Base-by-base conservation (phyloP, 345 rosid genomes). In the Reutealis trisperma region DNA sequence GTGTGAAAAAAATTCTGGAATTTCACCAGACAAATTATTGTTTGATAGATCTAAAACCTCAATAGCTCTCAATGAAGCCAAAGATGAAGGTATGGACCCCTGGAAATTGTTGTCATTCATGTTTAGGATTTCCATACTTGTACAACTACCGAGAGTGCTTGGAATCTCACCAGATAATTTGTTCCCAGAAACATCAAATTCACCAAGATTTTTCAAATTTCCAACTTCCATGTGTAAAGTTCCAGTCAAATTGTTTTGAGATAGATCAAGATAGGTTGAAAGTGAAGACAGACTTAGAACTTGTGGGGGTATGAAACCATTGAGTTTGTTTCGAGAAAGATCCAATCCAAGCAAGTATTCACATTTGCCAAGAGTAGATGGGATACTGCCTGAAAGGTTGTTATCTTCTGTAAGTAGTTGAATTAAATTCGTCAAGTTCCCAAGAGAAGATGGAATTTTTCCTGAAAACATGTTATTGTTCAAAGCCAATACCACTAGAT, bases 351-450 rank as follows among this genome's bases (percentile, higher is more conserved):
- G 11, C 32, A 72, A 58, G 9, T 37, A 37, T 14, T 72, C 18
- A 27, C 65, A 61, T 14, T 66, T 78, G 42, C 74, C 75, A 4
- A 81, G 2, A 61, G 19, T 37, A 6, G 76, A 24, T 24, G 87
- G 84, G 1, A 84, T 79, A 15, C 25, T 62, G 37, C 87, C 85
- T 4, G 49, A n/a, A 6, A 84, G 44, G 18, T 37, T 66, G 69
- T 85, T 85, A 13, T 58, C 18, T 0, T 8, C 14, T 8, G 71
- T 9, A 18, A 13, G 6, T 11, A 78, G 25, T 11, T 19, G 15
- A 30, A 63, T 47, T 52, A 82, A 63, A 37, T 45, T 10, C 3
- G 62, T 62, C 1, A 74, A 69, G 71, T 74, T 74, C 14, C 84
- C 79, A 1, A 74, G 11, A 60, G 69, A 62, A 8, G 74, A 15